phyloP scores from a whole-genome alignment of 352 stramenopile genomes.

The Phytophthora citricola region DNA sequence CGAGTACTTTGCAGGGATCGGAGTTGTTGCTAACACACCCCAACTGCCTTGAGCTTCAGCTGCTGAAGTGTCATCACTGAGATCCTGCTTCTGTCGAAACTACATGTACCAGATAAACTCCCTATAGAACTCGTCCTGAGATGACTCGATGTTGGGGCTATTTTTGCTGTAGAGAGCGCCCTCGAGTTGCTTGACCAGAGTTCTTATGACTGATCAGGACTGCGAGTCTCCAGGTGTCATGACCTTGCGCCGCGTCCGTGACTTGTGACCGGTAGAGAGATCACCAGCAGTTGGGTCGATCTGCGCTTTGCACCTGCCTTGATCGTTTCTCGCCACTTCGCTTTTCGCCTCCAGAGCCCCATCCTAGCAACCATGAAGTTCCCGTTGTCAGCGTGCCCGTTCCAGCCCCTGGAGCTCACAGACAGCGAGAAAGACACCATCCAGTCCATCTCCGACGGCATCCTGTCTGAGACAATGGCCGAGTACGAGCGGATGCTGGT shows the following conservation, averaged over 20 bases:
- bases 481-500: conserved; percentile 53
- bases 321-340: conserved; percentile 19
- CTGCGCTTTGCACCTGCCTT: neutral
- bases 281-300: conserved; percentile 9
- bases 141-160: conserved; percentile 5
- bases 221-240: conserved; percentile 11
- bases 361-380: conserved; percentile 38
- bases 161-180: conserved; percentile 13
- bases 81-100: neutral
- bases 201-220: conserved; percentile 36
- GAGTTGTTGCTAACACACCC: neutral
- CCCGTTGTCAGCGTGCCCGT: conserved; percentile 43
- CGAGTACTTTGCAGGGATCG: neutral
- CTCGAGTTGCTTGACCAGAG: conserved; percentile 2
- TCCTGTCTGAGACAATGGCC: conserved; percentile 41
- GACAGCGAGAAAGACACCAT: conserved; percentile 34
- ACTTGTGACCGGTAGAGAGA: conserved; percentile 13
- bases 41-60: neutral
- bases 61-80: no score
- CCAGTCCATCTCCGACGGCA: conserved; percentile 25
- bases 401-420: conserved; percentile 33
- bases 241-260: neutral
- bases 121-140: conserved; percentile 9
- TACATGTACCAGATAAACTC: neutral
- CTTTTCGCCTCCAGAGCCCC: conserved; percentile 18